Conservation (phyloP, 73 alveolate genomes). For the Paramecium caudatum region DNA sequence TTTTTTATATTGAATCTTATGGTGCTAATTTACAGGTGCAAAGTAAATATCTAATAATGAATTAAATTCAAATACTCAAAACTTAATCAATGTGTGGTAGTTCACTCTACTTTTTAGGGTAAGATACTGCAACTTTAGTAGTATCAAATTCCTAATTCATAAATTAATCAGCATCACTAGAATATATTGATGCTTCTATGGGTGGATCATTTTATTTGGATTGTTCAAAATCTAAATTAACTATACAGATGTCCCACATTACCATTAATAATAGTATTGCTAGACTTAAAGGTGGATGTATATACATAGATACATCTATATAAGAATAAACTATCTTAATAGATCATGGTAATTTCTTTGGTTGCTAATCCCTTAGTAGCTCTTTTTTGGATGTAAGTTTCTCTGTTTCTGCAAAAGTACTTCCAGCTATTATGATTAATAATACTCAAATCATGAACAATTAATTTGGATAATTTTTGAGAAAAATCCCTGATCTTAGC, state of each 20-base stretch:
- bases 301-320: not conserved
- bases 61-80: not conserved
- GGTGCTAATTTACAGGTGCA: not conserved
- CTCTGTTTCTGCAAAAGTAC: not conserved
- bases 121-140: not conserved
- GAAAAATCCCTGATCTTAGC: not conserved
- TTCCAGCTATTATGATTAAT: not conserved
- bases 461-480: not conserved
- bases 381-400: not conserved
- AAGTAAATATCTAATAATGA: not conserved
- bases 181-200: not conserved
- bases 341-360: not conserved
- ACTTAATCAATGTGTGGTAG: slow-evolving; percentile 6
- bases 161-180: not conserved
- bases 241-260: not conserved
- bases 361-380: not conserved
- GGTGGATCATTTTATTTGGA: slow-evolving; percentile 39
- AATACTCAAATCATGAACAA: not conserved
- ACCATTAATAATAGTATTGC: slow-evolving; percentile 9
- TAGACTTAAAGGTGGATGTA: slow-evolving; percentile 33
- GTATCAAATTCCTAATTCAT: not conserved
- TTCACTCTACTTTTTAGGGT: not conserved
- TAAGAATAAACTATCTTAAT: not conserved
- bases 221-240: not conserved
- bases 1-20: not conserved